These are phyloP conservation scores for Eucalyptus shirleyi DNA, from an alignment of 345 rosid genomes.

Conservation along the genomic window DNA sequence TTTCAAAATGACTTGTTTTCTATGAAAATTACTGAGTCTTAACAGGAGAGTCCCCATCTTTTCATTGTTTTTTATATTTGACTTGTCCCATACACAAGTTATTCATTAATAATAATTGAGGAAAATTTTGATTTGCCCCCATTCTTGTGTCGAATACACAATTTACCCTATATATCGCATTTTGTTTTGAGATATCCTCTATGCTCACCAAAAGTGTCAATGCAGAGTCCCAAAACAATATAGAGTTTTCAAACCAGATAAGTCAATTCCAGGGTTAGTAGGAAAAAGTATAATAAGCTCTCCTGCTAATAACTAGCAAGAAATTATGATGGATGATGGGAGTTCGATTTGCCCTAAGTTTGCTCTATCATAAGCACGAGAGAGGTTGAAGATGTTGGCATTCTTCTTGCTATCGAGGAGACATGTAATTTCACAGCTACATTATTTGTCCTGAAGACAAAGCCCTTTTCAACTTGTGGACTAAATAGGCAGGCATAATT, in stretches of 20 bases:
- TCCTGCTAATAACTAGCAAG: background rate
- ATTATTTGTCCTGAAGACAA: background rate
- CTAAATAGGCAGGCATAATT: background rate
- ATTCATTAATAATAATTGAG: background rate
- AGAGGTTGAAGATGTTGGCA: background rate
- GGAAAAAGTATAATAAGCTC: background rate
- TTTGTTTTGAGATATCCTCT: background rate
- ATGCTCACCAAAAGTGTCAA: background rate
- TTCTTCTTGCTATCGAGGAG: background rate
- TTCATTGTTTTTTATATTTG: background rate
- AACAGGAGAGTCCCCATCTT: background rate
- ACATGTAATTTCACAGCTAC: background rate
- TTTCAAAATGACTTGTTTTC: background rate
- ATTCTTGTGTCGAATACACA: background rate
- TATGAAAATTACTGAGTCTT: background rate
- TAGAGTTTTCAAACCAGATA: background rate
- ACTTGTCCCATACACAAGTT: background rate
- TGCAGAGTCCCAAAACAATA: background rate
- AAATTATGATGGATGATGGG: background rate
- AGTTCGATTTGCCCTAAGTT: background rate
- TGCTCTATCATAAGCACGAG: background rate
- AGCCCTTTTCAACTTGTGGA: background rate
- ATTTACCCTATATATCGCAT: background rate
- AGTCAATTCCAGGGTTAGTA: background rate
- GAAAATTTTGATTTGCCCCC: background rate